Base-by-base conservation (phyloP, 1,284 basidiomycete species). In the Coniferiporia sulphurascens region DNA sequence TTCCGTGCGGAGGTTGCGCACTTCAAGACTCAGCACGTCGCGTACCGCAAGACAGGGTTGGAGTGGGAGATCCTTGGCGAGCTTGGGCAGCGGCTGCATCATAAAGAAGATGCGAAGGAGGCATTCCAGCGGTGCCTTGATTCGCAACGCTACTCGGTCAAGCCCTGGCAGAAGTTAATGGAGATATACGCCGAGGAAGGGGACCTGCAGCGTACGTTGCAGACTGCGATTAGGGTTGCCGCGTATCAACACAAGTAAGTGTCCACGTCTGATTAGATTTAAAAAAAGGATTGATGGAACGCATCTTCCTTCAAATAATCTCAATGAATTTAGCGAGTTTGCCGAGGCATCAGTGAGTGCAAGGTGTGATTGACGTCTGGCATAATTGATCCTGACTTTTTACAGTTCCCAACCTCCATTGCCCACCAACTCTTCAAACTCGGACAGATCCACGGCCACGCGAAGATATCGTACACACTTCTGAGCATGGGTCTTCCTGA, bases 51-150 rank as follows among this genome's bases (percentile, higher is more conserved):
- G 78, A 98, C 96, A 0, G 94, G 92, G 0, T 78, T 93, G 15
- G 96, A 99, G 74, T 99, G 97, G 96, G 96, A 99, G 76, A 98
- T 99, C 52, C 79, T 99, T 1, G 97, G 96, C 35, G 97, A 99
- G 69, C 79, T 99, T 7, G 96, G 95, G 0, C 70, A 90, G 41
- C 85, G 96, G 9, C 72, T 99, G 62, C 91, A 98, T 69, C 97
- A 98, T 77, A 95, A 93, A 72, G 96, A 98, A 69, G 97, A 99
- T 69, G 93, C 94, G 36, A 96, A 97, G 72, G 96, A 99, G 69
- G 95, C 95, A 1, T 99, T 91, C 73, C 93, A 97, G 71, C 85
- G 94, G 15, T 96, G 95, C 71, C 83, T 99, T 36, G 95, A 98
- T 64, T 79, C 86, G 46, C 84, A 88, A 58, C 77, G 88, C 22